Evolutionary conservation across 768 basidiomycete genomes (phyloP).

Genomic region (Rhizopogon roseolus): DNA sequence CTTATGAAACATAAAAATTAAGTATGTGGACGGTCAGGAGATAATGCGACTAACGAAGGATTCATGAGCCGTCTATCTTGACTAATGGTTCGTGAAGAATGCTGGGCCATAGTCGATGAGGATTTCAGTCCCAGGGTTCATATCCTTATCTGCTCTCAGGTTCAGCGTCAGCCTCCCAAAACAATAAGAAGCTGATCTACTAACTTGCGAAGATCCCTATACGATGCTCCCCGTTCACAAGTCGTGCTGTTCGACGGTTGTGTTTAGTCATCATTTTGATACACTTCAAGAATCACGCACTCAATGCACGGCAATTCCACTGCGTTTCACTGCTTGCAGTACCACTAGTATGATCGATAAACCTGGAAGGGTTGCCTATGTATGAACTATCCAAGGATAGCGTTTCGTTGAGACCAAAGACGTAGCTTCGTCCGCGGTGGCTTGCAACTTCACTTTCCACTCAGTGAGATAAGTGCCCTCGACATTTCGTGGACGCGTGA

Average conservation of each 20-base stretch:
- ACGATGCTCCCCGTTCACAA: conserved; percentile 64
- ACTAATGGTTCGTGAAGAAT: conserved; percentile 31
- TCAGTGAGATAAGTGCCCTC: neutral
- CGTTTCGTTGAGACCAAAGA: conserved; percentile 47
- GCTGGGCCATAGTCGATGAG: conserved; percentile 53
- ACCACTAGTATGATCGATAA: conserved; percentile 52
- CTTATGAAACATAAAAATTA: too few relatives aligned
- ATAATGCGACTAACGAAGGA: neutral
- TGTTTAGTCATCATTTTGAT: neutral
- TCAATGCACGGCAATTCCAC: conserved; percentile 41
- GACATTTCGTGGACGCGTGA: neutral
- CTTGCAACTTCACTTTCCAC: conserved; percentile 34
- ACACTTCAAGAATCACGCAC: conserved; percentile 25
- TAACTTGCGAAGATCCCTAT: conserved; percentile 60
- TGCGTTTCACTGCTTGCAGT: conserved; percentile 7
- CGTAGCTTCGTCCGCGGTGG: conserved; percentile 55
- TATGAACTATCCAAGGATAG: conserved; percentile 50
- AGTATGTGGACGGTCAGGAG: neutral
- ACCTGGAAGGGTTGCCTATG: conserved; percentile 61
- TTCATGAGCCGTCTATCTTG: too few relatives aligned
- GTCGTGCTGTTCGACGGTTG: conserved; percentile 32
- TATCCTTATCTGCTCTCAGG: conserved; percentile 29
- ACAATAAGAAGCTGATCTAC: conserved; percentile 21
- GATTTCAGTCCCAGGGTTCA: conserved; percentile 44
- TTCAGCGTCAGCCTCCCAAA: neutral